Conservation (phyloP, 2,329 filamentous ascomycete genomes). For the Ceratocystis destructans region DNA sequence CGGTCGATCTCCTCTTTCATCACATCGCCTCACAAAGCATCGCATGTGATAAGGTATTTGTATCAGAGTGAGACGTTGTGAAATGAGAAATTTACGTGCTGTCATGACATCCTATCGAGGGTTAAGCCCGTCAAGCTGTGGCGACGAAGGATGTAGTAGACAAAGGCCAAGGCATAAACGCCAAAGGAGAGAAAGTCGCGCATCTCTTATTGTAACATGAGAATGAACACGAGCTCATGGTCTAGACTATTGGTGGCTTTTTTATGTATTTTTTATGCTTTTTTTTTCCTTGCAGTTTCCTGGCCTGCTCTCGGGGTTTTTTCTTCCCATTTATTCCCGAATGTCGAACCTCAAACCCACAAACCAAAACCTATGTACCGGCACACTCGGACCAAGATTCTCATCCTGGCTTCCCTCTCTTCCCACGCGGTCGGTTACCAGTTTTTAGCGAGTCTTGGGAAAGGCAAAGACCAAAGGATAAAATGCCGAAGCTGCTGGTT, state of each 20-base stretch:
- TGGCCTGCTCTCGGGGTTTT: too few relatives aligned
- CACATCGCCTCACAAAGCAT: too few relatives aligned
- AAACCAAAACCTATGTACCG: too few relatives aligned
- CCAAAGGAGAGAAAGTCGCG: not conserved
- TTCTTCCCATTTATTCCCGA: too few relatives aligned
- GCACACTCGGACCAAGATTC: not conserved
- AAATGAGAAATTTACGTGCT: not conserved
- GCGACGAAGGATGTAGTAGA: not conserved
- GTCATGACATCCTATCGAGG: too few relatives aligned
- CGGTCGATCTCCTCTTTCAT: not conserved
- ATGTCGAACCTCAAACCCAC: too few relatives aligned
- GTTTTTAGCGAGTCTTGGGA: not conserved
- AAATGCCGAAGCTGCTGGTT: not conserved
- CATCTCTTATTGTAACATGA: not conserved
- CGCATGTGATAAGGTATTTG: not conserved
- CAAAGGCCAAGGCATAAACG: not conserved
- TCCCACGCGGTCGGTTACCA: not conserved
- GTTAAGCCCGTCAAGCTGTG: too few relatives aligned
- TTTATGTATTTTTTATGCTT: too few relatives aligned
- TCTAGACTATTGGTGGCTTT: not conserved
- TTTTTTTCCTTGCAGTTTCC: too few relatives aligned
- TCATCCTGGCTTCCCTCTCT: not conserved
- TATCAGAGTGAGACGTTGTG: constrained; percentile 3
- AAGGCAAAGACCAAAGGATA: not conserved
- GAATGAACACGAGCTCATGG: too few relatives aligned